phyloP scores from a whole-genome alignment of 2,329 filamentous ascomycete species.

The Xenoacremonium recifei region DNA sequence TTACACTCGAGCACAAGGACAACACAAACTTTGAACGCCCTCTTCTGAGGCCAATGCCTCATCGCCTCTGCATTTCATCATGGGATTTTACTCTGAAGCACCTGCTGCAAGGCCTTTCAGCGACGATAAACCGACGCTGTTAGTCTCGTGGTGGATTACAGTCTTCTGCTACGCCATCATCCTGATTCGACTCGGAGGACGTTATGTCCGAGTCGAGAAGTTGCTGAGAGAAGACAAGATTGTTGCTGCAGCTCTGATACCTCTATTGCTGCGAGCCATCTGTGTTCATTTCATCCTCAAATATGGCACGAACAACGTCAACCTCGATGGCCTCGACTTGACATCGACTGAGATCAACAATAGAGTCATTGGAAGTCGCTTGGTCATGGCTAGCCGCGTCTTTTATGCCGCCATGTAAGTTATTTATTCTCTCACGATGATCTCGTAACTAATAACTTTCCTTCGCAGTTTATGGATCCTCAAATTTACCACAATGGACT shows the following conservation, averaged over 20 bases:
- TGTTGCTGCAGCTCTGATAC: conserved; percentile 73
- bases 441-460: conserved; percentile 6
- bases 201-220: conserved; percentile 78
- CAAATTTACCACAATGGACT: conserved; percentile 86
- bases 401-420: conserved; percentile 83
- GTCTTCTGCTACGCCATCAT: conserved; percentile 78
- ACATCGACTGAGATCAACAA: conserved; percentile 43
- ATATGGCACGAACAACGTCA: conserved; percentile 88
- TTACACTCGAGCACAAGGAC: neutral
- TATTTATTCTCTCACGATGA: neutral
- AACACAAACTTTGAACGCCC: neutral
- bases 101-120: conserved; percentile 41
- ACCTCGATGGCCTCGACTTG: conserved; percentile 34
- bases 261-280: conserved; percentile 75
- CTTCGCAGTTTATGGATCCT: conserved; percentile 75
- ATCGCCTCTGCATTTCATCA: conserved; percentile 30
- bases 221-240: conserved; percentile 85
- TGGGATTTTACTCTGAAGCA: conserved; percentile 54
- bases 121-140: conserved; percentile 75
- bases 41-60: too few species aligned
- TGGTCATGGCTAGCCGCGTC: conserved; percentile 77
- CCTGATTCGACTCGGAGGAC: conserved; percentile 69
- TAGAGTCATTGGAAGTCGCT: conserved; percentile 67
- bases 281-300: conserved; percentile 78
- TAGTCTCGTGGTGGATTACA: conserved; percentile 93